Evolutionary conservation across 495 filamentous ascomycete species (phyloP).

Genomic region (Penicillium verhagenii): DNA sequence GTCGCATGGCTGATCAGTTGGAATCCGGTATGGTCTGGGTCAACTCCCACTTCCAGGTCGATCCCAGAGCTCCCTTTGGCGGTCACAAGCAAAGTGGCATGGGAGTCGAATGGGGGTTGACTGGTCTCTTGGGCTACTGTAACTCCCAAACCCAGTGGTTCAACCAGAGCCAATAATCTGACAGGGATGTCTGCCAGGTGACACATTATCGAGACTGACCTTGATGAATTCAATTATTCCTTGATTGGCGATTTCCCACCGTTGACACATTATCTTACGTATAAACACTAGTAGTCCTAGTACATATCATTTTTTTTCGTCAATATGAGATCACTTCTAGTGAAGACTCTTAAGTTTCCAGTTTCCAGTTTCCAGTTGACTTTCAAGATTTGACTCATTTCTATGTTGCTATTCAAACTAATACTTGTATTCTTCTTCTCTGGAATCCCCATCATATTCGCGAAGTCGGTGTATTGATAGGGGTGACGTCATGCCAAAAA

Average conservation of each 20-base stretch:
- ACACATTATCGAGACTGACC: background rate
- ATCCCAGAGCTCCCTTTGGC: slow-evolving; percentile 55
- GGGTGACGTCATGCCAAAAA: background rate
- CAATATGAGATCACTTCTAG: background rate
- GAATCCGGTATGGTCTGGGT: slow-evolving; percentile 60
- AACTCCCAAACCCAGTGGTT: slow-evolving; percentile 49
- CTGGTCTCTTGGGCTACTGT: slow-evolving; percentile 58
- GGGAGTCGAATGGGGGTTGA: slow-evolving; percentile 60
- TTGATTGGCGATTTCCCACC: too few species aligned
- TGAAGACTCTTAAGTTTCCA: background rate
- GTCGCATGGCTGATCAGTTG: slow-evolving; percentile 49
- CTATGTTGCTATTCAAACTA: too few species aligned
- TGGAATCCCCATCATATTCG: too few species aligned
- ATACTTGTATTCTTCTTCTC: too few species aligned
- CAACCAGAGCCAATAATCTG: slow-evolving; percentile 9
- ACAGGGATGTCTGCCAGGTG: too few species aligned
- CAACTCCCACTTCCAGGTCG: slow-evolving; percentile 49
- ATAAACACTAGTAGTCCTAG: too few species aligned
- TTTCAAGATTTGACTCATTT: background rate
- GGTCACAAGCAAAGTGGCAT: slow-evolving; percentile 67
- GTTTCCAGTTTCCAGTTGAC: background rate
- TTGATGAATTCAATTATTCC: background rate
- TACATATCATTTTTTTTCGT: too few species aligned
- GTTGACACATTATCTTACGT: too few species aligned
- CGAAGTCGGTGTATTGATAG: background rate